Base-by-base conservation (phyloP, 2,329 filamentous ascomycete genomes). In the Chrysoporthe austroafricana region DNA sequence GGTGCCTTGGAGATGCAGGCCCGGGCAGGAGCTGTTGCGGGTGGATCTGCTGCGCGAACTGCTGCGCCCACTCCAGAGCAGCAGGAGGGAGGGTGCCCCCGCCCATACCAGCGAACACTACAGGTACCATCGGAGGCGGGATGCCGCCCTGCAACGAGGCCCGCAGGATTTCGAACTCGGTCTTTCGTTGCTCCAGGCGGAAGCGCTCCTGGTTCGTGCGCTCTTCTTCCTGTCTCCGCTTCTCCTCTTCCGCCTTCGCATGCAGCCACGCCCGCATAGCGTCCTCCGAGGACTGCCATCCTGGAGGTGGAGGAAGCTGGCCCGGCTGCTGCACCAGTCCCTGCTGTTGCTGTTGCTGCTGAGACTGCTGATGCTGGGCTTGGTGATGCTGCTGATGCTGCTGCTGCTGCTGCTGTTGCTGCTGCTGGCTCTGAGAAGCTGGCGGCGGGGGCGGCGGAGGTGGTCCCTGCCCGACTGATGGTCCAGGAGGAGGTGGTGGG, bases 221-320 rank as follows among this genome's bases (percentile, higher is more conserved):
- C 78, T 93, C 90, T 77, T 93, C 90, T 77, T 94, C 91, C 78
- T 93, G 91, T 75, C 81, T 89, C 69, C 88, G 85, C 74, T 84
- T 88, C 74, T 94, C 91, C 75, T 94, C 91, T 77, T 94, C 91
- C 0, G 87, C 82, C 77, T 90, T 92, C 64, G 91, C 88, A 65
- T 86, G 79, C 32, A 93, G 80, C 91, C 91, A 94, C 65, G 84
- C 86, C 70, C 86, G 88, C 88, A 92, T 91, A 2, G 88, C 85
- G 48, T 93, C 90, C 73, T 92, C 90, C 44, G 86, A 83, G 60
- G 85, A 86, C 73, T 90, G 87, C 74, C 90, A 87, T 86, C 89
- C 91, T 76, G 88, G 86, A 52, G 86, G 84, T 39, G 90, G 88
- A n/a, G 90, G 90, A 50, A 91, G 79, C 69, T 87, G 83, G 44